A percentile compares a stretch with the other conserved stretches of the same genome.
Evolutionary conservation across 2,329 filamentous ascomycete species (phyloP).

Genomic region (Microcyclosporella mali): DNA sequence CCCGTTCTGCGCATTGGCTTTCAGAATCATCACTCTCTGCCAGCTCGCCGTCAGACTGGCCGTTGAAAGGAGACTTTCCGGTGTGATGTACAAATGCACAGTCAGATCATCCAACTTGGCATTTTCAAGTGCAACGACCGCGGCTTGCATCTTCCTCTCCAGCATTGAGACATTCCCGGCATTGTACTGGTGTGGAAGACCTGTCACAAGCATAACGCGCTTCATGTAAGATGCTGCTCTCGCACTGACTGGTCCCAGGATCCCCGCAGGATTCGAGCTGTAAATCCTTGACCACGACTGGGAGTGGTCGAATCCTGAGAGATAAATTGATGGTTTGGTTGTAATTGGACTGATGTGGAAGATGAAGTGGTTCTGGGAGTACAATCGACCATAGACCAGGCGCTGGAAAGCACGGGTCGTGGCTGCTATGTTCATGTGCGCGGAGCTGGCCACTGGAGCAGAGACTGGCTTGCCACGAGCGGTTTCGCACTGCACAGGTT

Average conservation of each 20-base stretch:
- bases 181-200: not conserved
- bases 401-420: conserved; percentile 4
- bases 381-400: not conserved
- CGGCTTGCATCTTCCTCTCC: not conserved
- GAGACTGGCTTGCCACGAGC: not conserved
- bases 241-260: conserved; percentile 2
- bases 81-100: conserved; percentile 1
- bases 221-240: conserved; percentile 7
- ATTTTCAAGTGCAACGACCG: not conserved
- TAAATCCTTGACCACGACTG: conserved; percentile 4
- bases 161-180: conserved; percentile 1
- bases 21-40: conserved; percentile 1
- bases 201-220: conserved; percentile 3
- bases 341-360: conserved; percentile 4
- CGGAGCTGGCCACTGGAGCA: not conserved
- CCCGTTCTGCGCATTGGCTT: not conserved
- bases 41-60: not conserved
- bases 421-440: conserved; percentile 1
- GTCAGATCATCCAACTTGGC: conserved; percentile 1
- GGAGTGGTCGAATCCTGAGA: not conserved
- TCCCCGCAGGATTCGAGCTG: not conserved
- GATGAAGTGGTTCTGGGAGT: conserved; percentile 4
- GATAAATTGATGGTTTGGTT: conserved; percentile 1
- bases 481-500: not conserved
- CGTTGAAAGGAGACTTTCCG: not conserved